Conservation (phyloP, 495 filamentous ascomycete species). For the Amniculicola lignicola region DNA sequence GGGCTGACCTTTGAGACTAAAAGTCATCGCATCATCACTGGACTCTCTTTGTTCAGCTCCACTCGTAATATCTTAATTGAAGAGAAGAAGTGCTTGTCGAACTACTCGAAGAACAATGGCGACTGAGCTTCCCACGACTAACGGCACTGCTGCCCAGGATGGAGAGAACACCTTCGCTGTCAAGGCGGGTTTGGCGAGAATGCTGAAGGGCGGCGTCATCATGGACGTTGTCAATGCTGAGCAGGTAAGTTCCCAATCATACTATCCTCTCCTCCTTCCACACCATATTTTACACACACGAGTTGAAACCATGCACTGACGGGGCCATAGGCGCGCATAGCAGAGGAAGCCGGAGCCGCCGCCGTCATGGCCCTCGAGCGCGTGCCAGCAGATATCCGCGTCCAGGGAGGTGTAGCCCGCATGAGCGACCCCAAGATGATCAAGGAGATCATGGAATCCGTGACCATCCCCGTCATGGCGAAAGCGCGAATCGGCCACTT, state of each 20-base stretch:
- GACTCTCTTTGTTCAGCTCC: too few species aligned
- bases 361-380: slow-evolving; percentile 99
- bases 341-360: slow-evolving; percentile 91
- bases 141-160: slow-evolving; percentile 40
- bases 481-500: slow-evolving; percentile 98
- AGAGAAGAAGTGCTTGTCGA: neutral
- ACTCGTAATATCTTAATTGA: too few species aligned
- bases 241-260: slow-evolving; percentile 56
- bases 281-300: neutral
- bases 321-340: slow-evolving; percentile 93
- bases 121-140: slow-evolving; percentile 40
- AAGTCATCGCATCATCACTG: too few species aligned
- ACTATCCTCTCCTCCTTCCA: neutral
- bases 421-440: slow-evolving; percentile 98
- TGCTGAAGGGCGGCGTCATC: slow-evolving; percentile 98
- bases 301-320: slow-evolving; percentile 11
- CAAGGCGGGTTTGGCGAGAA: slow-evolving; percentile 92
- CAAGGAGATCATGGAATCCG: slow-evolving; percentile 89
- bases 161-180: slow-evolving; percentile 49
- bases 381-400: slow-evolving; percentile 94
- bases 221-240: slow-evolving; percentile 97
- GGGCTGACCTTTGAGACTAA: too few species aligned
- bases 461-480: slow-evolving; percentile 99
- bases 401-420: slow-evolving; percentile 85
- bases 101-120: slow-evolving; percentile 34